Base-by-base conservation (phyloP, 2,329 filamentous ascomycete genomes). In the Diplodia mutila region DNA sequence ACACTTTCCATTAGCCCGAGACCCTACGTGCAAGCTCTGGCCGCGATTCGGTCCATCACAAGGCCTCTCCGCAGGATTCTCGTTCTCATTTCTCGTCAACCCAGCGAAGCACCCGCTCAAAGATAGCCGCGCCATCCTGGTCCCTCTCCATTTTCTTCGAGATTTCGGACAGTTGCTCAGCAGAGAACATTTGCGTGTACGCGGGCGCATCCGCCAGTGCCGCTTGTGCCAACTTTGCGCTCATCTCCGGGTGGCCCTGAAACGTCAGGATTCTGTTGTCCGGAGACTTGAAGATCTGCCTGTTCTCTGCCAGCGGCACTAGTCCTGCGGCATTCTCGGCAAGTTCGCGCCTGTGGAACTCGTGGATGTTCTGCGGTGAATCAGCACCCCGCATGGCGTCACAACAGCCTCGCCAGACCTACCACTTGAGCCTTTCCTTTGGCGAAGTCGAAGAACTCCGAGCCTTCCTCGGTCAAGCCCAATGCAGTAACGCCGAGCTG, bases 211-310 rank as follows among this genome's bases (percentile, higher is more conserved):
- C 27, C 21, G 66, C 66, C 57, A 67, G 21, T 14, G 59, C 23
- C 5, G 48, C 34, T 32, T 67, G 66, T 16, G 57, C 66, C 23
- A 67, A 12, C 27, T 63, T 63, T 9, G 66, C 66, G 29, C n/a
- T 67, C 66, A 67, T 63, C 27, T 67, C 66, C 1, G 66, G 66
- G 21, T 67, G 66, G 32, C 66, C 66, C n/a, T 67, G 66, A 57
- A 67, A 67, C 9, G 66, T 67, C 66, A 67, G 37, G 25, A 67
- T 55, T 25, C 55, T 34, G 42, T 67, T 67, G 57, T 67, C 55
- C 4, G 25, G 48, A 27, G 66, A 67, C 34, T 54, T 61, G 48
- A 63, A 63, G 18, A 59, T 63, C 37, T 67, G 55, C 9, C 63
- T 63, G 23, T 55, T n/a, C 34, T 63, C n/a, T 5, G 37, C 57